A percentile compares a stretch with the other conserved stretches of the same genome.
phyloP scores from a whole-genome alignment of 2,329 filamentous ascomycete species.

The Xylariaceae sp. region DNA sequence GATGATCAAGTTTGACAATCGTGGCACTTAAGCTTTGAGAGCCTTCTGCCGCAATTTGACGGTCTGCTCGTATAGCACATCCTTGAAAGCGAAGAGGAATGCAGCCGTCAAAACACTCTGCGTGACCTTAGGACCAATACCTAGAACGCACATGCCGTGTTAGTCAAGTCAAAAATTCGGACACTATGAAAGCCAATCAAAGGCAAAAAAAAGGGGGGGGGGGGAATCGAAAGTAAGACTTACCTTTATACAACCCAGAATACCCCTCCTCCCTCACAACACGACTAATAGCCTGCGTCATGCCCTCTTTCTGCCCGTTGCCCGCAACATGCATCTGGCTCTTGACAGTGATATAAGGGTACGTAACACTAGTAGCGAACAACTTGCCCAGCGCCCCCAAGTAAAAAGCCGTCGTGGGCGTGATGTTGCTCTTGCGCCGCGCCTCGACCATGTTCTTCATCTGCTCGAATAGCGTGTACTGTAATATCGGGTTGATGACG shows the following conservation, averaged over 20 bases:
- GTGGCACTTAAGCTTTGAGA: slow-evolving; percentile 21
- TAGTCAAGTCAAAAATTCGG: neutral
- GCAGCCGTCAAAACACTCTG: slow-evolving; percentile 96
- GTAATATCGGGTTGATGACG: slow-evolving; percentile 96
- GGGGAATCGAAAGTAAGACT: slow-evolving; percentile 29
- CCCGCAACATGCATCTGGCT: slow-evolving; percentile 92
- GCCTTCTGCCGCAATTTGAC: slow-evolving; percentile 58
- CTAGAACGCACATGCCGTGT: slow-evolving; percentile 41
- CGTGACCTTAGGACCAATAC: slow-evolving; percentile 92
- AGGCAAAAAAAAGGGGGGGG: neutral
- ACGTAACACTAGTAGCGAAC: slow-evolving; percentile 88
- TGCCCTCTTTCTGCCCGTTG: slow-evolving; percentile 70
- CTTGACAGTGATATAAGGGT: slow-evolving; percentile 99
- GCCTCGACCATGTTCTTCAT: slow-evolving; percentile 86
- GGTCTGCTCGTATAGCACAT: slow-evolving; percentile 84
- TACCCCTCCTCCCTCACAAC: slow-evolving; percentile 91
- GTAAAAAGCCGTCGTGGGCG: slow-evolving; percentile 82
- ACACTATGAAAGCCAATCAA: neutral
- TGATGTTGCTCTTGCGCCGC: slow-evolving; percentile 59
- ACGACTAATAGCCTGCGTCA: slow-evolving; percentile 70
- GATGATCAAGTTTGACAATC: neutral
- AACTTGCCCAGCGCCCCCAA: slow-evolving; percentile 92
- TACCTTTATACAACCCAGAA: slow-evolving; percentile 85
- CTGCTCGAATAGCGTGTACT: slow-evolving; percentile 99
- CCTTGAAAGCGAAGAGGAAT: slow-evolving; percentile 97